Conservation (phyloP, 1,139 yeast genomes). For the Scheffersomyces lignicola region DNA sequence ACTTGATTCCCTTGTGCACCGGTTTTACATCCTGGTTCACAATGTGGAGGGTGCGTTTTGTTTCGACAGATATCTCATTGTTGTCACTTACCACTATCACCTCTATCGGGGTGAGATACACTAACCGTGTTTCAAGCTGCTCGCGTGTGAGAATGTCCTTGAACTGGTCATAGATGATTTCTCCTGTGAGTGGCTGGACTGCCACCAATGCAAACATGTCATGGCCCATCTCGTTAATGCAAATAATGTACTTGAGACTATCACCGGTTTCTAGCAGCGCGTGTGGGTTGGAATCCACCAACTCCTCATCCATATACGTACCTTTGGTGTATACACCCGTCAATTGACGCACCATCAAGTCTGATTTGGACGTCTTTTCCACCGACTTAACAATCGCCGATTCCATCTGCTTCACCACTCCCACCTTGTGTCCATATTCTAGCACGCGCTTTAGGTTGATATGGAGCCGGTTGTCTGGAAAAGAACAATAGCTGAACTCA, state of each 20-base stretch:
- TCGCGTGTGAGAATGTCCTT: slow-evolving; percentile 52
- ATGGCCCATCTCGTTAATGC: slow-evolving; percentile 20
- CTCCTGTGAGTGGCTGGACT: slow-evolving; percentile 77
- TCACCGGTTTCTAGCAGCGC: slow-evolving; percentile 19
- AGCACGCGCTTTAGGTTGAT: slow-evolving; percentile 70
- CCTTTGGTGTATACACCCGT: slow-evolving; percentile 81
- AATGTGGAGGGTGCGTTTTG: slow-evolving; percentile 20
- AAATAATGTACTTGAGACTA: slow-evolving; percentile 30
- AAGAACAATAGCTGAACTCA: slow-evolving; percentile 78
- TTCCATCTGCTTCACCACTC: slow-evolving; percentile 84
- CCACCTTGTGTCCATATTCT: slow-evolving; percentile 70
- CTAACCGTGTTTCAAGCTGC: slow-evolving; percentile 70
- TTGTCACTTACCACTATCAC: slow-evolving; percentile 45
- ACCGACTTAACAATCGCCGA: slow-evolving; percentile 66
- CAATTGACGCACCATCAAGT: slow-evolving; percentile 66
- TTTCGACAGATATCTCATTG: slow-evolving; percentile 25
- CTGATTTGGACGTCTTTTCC: slow-evolving; percentile 42
- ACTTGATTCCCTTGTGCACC: slow-evolving; percentile 10
- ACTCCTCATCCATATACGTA: slow-evolving; percentile 72
- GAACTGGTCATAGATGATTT: slow-evolving; percentile 69
- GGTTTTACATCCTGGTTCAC: slow-evolving; percentile 16
- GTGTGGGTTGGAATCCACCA: slow-evolving; percentile 11
- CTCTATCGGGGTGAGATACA: slow-evolving; percentile 77
- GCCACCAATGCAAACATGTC: slow-evolving; percentile 53
- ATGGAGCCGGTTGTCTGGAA: slow-evolving; percentile 75